Evolutionary conservation across 352 stramenopile genomes (phyloP).

Genomic region (Pythium myriotylum): DNA sequence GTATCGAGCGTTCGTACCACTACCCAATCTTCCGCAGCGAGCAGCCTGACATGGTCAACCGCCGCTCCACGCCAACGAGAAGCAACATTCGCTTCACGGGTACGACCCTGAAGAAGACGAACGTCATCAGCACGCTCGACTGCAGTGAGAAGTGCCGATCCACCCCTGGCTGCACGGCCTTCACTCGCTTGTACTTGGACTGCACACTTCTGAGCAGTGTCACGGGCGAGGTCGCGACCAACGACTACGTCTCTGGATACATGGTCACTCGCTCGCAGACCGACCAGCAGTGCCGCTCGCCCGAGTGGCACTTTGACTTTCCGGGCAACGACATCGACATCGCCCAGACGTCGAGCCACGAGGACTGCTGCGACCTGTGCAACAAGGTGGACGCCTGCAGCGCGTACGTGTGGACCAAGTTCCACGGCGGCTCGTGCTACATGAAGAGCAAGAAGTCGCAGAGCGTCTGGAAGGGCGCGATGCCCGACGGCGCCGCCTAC

Average conservation of each 20-base stretch:
- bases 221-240: no score
- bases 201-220: no score
- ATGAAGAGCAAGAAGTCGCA: slow-evolving; percentile 33
- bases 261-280: no score
- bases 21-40: slow-evolving; percentile 5
- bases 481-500: slow-evolving; percentile 7
- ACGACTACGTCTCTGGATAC: no score
- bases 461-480: background rate
- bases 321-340: slow-evolving; percentile 13
- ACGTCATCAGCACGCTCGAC: background rate
- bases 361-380: slow-evolving; percentile 1
- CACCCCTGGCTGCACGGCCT: background rate
- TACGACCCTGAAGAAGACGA: background rate
- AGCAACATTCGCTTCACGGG: background rate
- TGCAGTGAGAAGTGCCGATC: slow-evolving; percentile 12
- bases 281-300: background rate
- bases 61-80: background rate
- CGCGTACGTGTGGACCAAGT: slow-evolving; percentile 45
- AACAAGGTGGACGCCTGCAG: background rate
- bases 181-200: background rate
- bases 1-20: slow-evolving; percentile 11
- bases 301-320: slow-evolving; percentile 11
- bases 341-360: background rate
- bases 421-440: slow-evolving; percentile 54
- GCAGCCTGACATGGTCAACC: background rate